Evolutionary conservation across 768 basidiomycete genomes (phyloP).

Genomic region (Lactarius indigo): DNA sequence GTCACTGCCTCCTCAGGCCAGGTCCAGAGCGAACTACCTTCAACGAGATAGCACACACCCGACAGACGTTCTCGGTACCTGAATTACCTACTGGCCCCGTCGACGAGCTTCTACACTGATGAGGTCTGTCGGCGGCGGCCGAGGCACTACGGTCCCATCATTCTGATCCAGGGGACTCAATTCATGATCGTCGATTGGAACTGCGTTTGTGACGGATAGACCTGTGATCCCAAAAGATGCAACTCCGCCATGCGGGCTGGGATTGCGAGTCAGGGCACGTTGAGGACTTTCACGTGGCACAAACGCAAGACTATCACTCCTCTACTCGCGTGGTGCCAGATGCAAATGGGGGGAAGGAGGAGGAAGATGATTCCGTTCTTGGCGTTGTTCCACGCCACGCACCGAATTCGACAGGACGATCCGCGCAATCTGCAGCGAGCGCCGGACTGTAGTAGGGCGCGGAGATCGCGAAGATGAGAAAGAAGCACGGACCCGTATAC

Average conservation of each 20-base stretch:
- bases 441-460: background rate
- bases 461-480: constrained; percentile 19
- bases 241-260: background rate
- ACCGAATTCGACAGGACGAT: constrained; percentile 5
- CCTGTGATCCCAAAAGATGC: background rate
- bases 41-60: background rate
- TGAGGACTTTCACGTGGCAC: constrained; percentile 1
- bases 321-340: constrained; percentile 1
- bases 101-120: background rate
- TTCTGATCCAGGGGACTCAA: background rate
- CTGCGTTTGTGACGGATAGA: background rate
- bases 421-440: constrained; percentile 20
- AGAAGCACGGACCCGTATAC: constrained; percentile 18
- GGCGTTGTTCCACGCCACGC: constrained; percentile 8
- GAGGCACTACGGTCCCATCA: constrained; percentile 1
- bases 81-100: background rate
- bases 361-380: constrained; percentile 1
- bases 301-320: constrained; percentile 7
- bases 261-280: background rate
- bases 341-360: background rate
- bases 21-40: background rate
- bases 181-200: background rate
- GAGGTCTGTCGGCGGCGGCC: background rate
- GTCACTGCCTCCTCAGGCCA: background rate
- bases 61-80: constrained; percentile 1